Evolutionary conservation across 2,329 filamentous ascomycete genomes (phyloP).

Genomic region (Clonostachys chloroleuca): DNA sequence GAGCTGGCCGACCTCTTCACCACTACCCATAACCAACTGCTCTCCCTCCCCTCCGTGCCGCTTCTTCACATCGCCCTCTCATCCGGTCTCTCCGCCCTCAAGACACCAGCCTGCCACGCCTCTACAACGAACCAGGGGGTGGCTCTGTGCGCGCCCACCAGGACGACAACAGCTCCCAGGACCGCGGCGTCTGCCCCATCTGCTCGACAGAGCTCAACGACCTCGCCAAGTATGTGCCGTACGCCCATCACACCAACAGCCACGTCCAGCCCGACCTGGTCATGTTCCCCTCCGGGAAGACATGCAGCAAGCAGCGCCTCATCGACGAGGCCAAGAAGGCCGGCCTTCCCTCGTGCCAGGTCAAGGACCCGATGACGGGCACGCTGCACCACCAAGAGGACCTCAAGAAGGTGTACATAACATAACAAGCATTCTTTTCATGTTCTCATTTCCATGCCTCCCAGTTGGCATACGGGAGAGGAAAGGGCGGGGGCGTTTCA

Average conservation of each 20-base stretch:
- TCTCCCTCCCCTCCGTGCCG: constrained; percentile 76
- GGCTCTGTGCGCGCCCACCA: constrained; percentile 11
- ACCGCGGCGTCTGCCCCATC: constrained; percentile 82
- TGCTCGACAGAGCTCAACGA: constrained; percentile 94
- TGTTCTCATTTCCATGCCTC: neutral
- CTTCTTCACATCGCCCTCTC: constrained; percentile 88
- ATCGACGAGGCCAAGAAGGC: constrained; percentile 76
- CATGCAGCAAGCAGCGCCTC: constrained; percentile 75
- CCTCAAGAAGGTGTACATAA: constrained; percentile 88
- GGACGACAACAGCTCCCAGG: neutral
- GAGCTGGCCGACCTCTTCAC: constrained; percentile 78
- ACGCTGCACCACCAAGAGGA: constrained; percentile 57
- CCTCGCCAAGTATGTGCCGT: constrained; percentile 82
- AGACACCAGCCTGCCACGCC: constrained; percentile 90
- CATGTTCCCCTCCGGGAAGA: constrained; percentile 79
- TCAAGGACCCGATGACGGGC: constrained; percentile 74
- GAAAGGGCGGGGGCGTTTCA: too few relatives aligned
- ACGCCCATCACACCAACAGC: constrained; percentile 92
- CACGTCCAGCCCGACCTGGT: constrained; percentile 85
- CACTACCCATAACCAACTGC: constrained; percentile 78
- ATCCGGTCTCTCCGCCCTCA: constrained; percentile 88
- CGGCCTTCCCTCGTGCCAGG: constrained; percentile 57
- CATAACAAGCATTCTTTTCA: constrained; percentile 35
- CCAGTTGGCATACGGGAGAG: too few relatives aligned
- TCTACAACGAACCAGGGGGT: constrained; percentile 31